phyloP scores from a whole-genome alignment of 345 rosid genomes.

The Psidium guajava region DNA sequence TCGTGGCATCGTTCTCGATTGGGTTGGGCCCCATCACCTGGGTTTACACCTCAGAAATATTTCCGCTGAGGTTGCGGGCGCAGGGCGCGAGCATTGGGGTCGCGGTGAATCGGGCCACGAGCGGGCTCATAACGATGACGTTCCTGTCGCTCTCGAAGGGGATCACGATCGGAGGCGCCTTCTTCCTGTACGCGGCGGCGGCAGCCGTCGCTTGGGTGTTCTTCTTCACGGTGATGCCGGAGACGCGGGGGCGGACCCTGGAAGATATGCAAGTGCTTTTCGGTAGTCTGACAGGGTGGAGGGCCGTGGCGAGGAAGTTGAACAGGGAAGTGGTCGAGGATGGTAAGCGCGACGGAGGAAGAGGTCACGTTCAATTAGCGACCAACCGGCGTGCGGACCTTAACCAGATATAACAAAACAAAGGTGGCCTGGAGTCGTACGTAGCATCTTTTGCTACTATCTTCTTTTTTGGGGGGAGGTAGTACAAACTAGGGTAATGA shows the following conservation, averaged over 20 bases:
- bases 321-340: background rate
- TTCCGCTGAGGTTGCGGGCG: slow-evolving; percentile 72
- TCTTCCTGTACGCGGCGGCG: slow-evolving; percentile 47
- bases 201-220: slow-evolving; percentile 47
- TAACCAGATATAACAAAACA: no score
- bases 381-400: no score
- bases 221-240: slow-evolving; percentile 47
- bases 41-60: slow-evolving; percentile 81
- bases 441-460: no score
- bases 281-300: slow-evolving; percentile 36
- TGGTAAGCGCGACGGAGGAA: background rate
- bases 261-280: slow-evolving; percentile 69
- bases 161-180: slow-evolving; percentile 69
- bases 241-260: slow-evolving; percentile 68
- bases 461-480: no score
- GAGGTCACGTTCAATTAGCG: background rate
- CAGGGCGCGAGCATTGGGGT: slow-evolving; percentile 70
- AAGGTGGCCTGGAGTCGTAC: no score
- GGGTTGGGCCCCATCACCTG: slow-evolving; percentile 85
- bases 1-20: slow-evolving; percentile 64
- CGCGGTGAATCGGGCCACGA: slow-evolving; percentile 51
- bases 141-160: slow-evolving; percentile 40
- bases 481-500: no score
- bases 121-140: slow-evolving; percentile 54
- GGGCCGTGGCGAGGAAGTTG: slow-evolving; percentile 18